A percentile compares a stretch with the other conserved stretches of the same genome.
These are phyloP conservation scores for Bromus sterilis DNA, from an alignment of 176 grass and related monocot genomes.

Conservation along the genomic window DNA sequence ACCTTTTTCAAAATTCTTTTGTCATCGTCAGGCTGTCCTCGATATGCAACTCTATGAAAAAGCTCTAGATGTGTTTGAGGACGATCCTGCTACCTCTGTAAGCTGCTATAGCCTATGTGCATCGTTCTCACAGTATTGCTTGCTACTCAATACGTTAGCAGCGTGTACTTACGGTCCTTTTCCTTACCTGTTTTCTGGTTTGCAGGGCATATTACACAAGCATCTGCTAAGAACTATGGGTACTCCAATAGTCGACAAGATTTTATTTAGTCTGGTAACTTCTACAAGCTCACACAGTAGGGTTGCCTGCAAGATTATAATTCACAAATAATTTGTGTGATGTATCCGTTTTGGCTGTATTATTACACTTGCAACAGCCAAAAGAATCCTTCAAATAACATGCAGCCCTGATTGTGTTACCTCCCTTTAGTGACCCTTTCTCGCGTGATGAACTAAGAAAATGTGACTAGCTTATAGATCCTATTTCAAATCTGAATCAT, in stretches of 20 bases:
- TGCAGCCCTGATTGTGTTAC: neutral
- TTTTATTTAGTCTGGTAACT: conserved; percentile 72
- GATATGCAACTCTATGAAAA: conserved; percentile 94
- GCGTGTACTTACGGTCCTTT: conserved; percentile 24
- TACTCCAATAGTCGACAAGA: conserved; percentile 56
- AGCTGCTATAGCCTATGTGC: conserved; percentile 21
- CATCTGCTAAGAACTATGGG: conserved; percentile 85
- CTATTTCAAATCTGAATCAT: neutral
- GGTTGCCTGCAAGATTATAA: conserved; percentile 8
- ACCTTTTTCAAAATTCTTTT: neutral
- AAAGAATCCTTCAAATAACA: neutral
- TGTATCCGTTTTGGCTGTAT: neutral
- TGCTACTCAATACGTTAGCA: conserved; percentile 15
- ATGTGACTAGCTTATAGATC: neutral
- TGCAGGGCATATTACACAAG: conserved; percentile 79
- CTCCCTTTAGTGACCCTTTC: neutral
- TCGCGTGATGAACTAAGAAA: conserved; percentile 8
- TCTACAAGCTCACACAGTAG: neutral
- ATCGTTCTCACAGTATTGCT: conserved; percentile 12
- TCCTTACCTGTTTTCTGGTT: conserved; percentile 16
- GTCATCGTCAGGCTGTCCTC: conserved; percentile 61
- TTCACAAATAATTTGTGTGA: neutral
- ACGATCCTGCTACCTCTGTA: conserved; percentile 80
- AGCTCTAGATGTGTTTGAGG: conserved; percentile 89
- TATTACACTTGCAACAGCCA: neutral